phyloP scores from a whole-genome alignment of 2,329 filamentous ascomycete species.

The Iodosphaeria phyllophila region DNA sequence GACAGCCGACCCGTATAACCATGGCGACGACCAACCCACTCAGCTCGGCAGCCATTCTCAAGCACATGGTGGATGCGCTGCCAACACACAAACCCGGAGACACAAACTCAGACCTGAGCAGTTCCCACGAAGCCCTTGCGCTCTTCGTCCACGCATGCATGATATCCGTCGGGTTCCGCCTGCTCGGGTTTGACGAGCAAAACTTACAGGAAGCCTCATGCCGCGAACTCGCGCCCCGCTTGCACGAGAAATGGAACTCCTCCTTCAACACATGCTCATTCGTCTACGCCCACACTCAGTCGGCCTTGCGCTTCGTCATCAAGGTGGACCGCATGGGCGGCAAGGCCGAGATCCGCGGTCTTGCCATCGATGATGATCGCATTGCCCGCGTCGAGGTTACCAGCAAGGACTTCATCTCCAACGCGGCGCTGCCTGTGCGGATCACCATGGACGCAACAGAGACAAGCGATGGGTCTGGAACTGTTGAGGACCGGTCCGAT shows the following conservation, averaged over 20 bases:
- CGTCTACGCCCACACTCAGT: slow-evolving; percentile 72
- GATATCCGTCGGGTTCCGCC: slow-evolving; percentile 58
- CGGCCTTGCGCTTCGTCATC: slow-evolving; percentile 65
- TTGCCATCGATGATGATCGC: slow-evolving; percentile 64
- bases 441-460: slow-evolving; percentile 31
- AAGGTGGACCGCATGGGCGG: slow-evolving; percentile 66
- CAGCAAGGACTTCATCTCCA: slow-evolving; percentile 56
- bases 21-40: slow-evolving; percentile 20
- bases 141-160: slow-evolving; percentile 74
- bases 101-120: slow-evolving; percentile 43
- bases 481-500: slow-evolving; percentile 30
- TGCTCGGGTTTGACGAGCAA: slow-evolving; percentile 73
- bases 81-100: slow-evolving; percentile 33
- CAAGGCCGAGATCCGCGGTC: slow-evolving; percentile 68
- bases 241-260: slow-evolving; percentile 68
- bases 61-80: slow-evolving; percentile 39
- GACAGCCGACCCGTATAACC: too few relatives aligned
- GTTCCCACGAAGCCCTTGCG: slow-evolving; percentile 65
- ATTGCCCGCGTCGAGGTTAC: slow-evolving; percentile 62
- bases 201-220: slow-evolving; percentile 46
- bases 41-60: slow-evolving; percentile 25
- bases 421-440: slow-evolving; percentile 33
- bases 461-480: too few relatives aligned
- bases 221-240: slow-evolving; percentile 35
- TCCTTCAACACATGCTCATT: slow-evolving; percentile 57